Percentiles rank a stretch among this genome's conserved stretches.
These are phyloP conservation scores for Flueggea neowawraea DNA, from an alignment of 441 rosid species.

Conservation along the genomic window DNA sequence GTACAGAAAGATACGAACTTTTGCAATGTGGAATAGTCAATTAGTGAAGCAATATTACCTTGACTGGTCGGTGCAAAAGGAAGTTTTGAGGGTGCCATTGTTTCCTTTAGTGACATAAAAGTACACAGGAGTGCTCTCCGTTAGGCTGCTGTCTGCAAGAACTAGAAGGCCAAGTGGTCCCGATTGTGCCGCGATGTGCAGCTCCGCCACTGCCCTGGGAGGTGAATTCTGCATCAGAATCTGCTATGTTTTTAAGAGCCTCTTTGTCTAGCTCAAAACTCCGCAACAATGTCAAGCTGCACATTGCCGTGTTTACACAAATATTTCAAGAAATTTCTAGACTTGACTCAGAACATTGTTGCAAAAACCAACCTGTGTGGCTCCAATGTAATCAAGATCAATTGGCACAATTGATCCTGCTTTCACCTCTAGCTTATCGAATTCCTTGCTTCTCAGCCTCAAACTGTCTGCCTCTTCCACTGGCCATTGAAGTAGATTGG, in stretches of 20 bases:
- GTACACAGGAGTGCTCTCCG: conserved; percentile 71
- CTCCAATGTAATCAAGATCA: conserved; percentile 32
- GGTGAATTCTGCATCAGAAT: conserved; percentile 26
- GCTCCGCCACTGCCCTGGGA: conserved; percentile 36
- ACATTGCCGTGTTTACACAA: too few relatives aligned
- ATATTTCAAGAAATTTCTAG: too few relatives aligned
- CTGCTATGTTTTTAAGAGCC: conserved; percentile 24
- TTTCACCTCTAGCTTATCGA: conserved; percentile 37
- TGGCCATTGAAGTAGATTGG: conserved; percentile 65
- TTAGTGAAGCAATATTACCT: conserved; percentile 32
- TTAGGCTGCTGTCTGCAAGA: conserved; percentile 47
- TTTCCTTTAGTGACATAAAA: conserved; percentile 45
- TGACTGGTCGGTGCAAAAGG: conserved; percentile 65
- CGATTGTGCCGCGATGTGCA: conserved; percentile 44
- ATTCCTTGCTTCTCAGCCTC: conserved; percentile 43
- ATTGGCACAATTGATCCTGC: conserved; percentile 58
- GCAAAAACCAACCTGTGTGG: conserved; percentile 49
- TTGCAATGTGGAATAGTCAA: too few relatives aligned
- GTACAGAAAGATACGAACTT: neutral
- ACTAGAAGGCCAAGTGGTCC: conserved; percentile 83
- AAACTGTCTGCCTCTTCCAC: conserved; percentile 65
- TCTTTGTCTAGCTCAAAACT: conserved; percentile 46
- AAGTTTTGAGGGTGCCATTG: conserved; percentile 39
- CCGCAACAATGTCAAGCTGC: conserved; percentile 70
- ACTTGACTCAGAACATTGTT: neutral